Evolutionary conservation across 2,329 filamentous ascomycete genomes (phyloP), one percentile per base, ranked within the genome.

Genomic region (Chaetomiaceae sp.): DNA sequence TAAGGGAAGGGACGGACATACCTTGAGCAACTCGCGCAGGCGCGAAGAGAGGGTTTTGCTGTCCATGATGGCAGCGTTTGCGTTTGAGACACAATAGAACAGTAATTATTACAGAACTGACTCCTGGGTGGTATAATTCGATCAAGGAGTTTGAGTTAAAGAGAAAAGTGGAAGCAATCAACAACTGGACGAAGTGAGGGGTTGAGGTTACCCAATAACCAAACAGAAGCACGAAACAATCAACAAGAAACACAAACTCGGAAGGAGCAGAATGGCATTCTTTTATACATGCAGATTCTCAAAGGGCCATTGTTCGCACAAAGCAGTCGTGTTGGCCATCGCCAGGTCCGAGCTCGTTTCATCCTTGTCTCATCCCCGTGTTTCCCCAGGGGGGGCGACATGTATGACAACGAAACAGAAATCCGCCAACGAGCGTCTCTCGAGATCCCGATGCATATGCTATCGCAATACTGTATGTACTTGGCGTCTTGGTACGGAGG

Each of bases 21-120:
- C 65, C 56, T 65, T 63, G 21, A 64, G 55, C 2, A 68, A 62
- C 31, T 69, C 65, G 19, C 55, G 60, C 14, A 65, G 56, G 19
- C 65, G 61, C 4, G 66, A 63, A 2, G 60, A 60, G 3, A 67
- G 44, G 4, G 63, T 60, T 42, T 58, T 64, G 50, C 52, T 57
- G 50, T 64, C 62, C 58, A 62, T 61, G 21, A 14, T 21, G 40
- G 17, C 25, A 27, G 25, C 10, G 10, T 10, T 27, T 27, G n/a
- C n/a, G n/a, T n/a, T n/a, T n/a, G n/a, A n/a, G n/a, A n/a, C n/a
- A n/a, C n/a, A n/a, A n/a, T n/a, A n/a, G n/a, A n/a, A n/a, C n/a
- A n/a, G n/a, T n/a, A n/a, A n/a, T n/a, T n/a, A n/a, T n/a, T n/a
- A n/a, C n/a, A n/a, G n/a, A n/a, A n/a, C n/a, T n/a, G n/a, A n/a